Percentiles rank a stretch among this genome's conserved stretches.
phyloP scores from a whole-genome alignment of 2,329 filamentous ascomycete genomes.

The Colletotrichum paranaense region DNA sequence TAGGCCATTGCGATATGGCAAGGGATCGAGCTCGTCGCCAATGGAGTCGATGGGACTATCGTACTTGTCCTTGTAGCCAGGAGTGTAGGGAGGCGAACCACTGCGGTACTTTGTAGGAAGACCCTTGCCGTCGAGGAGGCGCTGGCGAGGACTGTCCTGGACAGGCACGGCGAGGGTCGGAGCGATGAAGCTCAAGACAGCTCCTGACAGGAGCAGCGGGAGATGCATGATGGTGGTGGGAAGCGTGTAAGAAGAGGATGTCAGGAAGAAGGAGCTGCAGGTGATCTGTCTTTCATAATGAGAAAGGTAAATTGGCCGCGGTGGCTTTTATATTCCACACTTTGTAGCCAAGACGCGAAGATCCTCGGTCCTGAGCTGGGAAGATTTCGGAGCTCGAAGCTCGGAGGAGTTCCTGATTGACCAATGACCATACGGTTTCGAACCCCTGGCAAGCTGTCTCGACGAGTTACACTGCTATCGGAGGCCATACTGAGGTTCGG shows the following conservation, averaged over 20 bases:
- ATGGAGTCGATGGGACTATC: slow-evolving; percentile 72
- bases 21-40: slow-evolving; percentile 69
- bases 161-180: slow-evolving; percentile 19
- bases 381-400: background rate
- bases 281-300: background rate
- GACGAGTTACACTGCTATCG: background rate
- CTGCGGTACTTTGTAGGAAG: slow-evolving; percentile 56
- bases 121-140: slow-evolving; percentile 61
- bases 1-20: slow-evolving; percentile 73
- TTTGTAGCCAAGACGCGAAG: background rate
- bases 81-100: slow-evolving; percentile 64
- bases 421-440: background rate
- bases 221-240: slow-evolving; percentile 13
- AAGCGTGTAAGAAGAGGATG: background rate
- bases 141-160: slow-evolving; percentile 65
- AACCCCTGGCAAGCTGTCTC: background rate
- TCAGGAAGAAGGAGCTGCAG: background rate
- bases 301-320: background rate
- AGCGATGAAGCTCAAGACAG: slow-evolving; percentile 11
- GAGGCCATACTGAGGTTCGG: background rate
- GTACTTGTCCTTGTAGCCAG: slow-evolving; percentile 68
- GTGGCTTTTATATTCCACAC: slow-evolving; percentile 16
- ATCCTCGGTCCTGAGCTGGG: background rate
- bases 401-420: slow-evolving; percentile 13
- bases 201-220: slow-evolving; percentile 14